Percentiles rank a stretch among this genome's conserved stretches.
Evolutionary conservation across 805 yeast genomes (phyloP).

Genomic region (Metschnikowia chrysomelidarum): DNA sequence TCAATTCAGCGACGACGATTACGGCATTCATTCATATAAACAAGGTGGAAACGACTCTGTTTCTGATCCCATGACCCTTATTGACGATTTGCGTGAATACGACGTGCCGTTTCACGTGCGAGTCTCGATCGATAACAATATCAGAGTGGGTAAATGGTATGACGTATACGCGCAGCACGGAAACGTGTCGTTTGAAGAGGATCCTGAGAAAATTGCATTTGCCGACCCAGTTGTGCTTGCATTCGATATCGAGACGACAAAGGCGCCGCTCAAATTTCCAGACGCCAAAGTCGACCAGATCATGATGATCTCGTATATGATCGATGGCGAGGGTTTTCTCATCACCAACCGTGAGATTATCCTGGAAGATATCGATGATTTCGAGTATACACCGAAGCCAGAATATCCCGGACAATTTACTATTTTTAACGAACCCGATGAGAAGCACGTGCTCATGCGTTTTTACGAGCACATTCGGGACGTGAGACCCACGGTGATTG

Average conservation of each 20-base stretch:
- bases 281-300: conserved; percentile 87
- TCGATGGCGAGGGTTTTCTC: conserved; percentile 93
- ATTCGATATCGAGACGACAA: conserved; percentile 96
- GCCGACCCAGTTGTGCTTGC: conserved; percentile 98
- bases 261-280: conserved; percentile 94
- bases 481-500: conserved; percentile 90
- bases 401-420: conserved; percentile 91
- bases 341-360: conserved; percentile 95
- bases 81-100: conserved; percentile 84
- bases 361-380: conserved; percentile 92
- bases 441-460: conserved; percentile 64
- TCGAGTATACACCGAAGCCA: conserved; percentile 96
- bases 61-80: conserved; percentile 57
- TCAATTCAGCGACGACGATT: conserved; percentile 6
- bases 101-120: conserved; percentile 97
- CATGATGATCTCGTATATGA: conserved; percentile 99
- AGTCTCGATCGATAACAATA: conserved; percentile 84
- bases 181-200: conserved; percentile 52
- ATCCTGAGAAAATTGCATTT: conserved; percentile 78
- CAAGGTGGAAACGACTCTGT: conserved; percentile 13
- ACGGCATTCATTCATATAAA: conserved; percentile 3
- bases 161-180: conserved; percentile 65
- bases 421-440: conserved; percentile 87
- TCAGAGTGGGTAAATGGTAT: conserved; percentile 97
- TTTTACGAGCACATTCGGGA: conserved; percentile 92